phyloP scores from a whole-genome alignment of 2,329 filamentous ascomycete species.

The Neodidymelliopsis sp. region DNA sequence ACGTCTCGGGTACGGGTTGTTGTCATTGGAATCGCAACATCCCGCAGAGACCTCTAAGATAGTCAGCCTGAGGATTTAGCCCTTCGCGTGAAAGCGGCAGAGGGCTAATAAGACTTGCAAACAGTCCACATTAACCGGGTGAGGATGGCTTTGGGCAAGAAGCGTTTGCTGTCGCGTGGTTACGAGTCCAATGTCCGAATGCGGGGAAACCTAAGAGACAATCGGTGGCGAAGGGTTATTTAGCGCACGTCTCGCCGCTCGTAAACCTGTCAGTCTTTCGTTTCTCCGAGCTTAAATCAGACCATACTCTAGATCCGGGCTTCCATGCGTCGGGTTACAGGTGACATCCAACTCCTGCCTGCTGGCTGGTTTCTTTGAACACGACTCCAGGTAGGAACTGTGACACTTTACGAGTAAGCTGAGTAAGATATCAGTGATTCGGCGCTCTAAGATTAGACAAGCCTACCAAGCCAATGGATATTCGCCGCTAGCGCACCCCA shows the following conservation, averaged over 20 bases:
- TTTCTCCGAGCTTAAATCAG: background rate
- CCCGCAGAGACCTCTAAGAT: background rate
- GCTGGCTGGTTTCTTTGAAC: too few species aligned
- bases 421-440: too few species aligned
- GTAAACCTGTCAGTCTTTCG: background rate
- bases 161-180: background rate
- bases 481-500: too few species aligned
- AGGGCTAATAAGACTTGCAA: background rate
- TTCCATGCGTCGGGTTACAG: background rate
- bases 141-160: background rate
- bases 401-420: too few species aligned
- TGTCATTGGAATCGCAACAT: conserved; percentile 1
- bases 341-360: background rate
- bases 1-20: conserved; percentile 6
- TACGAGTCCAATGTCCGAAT: background rate
- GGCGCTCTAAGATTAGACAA: too few species aligned
- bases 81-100: background rate
- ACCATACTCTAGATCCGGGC: background rate
- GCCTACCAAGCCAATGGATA: too few species aligned
- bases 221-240: conserved; percentile 1
- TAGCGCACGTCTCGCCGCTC: conserved; percentile 1
- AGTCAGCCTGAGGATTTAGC: background rate
- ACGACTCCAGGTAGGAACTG: too few species aligned
- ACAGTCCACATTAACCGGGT: background rate
- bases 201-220: conserved; percentile 11